phyloP scores from a whole-genome alignment of 1,284 basidiomycete species.

The Boletus semigastroideus region DNA sequence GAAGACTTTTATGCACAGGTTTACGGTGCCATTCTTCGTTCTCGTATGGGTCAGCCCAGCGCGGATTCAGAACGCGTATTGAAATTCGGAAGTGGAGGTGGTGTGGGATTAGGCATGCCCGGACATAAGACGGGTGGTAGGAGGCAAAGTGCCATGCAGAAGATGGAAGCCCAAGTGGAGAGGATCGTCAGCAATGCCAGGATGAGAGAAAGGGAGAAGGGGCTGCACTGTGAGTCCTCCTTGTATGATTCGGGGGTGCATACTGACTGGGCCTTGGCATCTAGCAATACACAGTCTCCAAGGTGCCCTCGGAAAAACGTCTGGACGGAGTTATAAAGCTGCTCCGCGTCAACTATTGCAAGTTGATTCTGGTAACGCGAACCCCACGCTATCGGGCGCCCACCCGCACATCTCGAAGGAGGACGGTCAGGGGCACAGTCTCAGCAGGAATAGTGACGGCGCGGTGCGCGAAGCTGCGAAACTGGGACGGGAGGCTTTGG shows the following conservation, averaged over 20 bases:
- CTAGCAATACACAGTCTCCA: constrained; percentile 80
- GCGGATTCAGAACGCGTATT: constrained; percentile 72
- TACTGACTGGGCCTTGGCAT: constrained; percentile 14
- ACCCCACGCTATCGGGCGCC: constrained; percentile 53
- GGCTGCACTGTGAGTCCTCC: constrained; percentile 57
- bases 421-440: constrained; percentile 33
- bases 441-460: constrained; percentile 44
- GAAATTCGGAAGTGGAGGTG: constrained; percentile 82
- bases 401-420: constrained; percentile 60
- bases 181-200: constrained; percentile 92
- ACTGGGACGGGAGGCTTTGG: constrained; percentile 66
- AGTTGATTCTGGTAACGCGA: constrained; percentile 59
- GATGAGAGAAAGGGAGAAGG: constrained; percentile 81
- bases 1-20: constrained; percentile 99
- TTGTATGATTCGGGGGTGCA: neutral
- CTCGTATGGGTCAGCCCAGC: constrained; percentile 64
- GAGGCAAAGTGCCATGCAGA: constrained; percentile 92
- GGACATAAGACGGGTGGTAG: constrained; percentile 65
- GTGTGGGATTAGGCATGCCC: constrained; percentile 59
- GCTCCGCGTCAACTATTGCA: constrained; percentile 96
- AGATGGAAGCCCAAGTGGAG: constrained; percentile 97
- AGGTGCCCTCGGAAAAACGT: constrained; percentile 94
- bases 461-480: constrained; percentile 71
- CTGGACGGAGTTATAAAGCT: constrained; percentile 87
- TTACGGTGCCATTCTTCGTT: constrained; percentile 80